Evolutionary conservation across 2,329 filamentous ascomycete genomes (phyloP), one percentile per base, ranked within the genome.

Genomic region (Penicillium sclerotiorum): DNA sequence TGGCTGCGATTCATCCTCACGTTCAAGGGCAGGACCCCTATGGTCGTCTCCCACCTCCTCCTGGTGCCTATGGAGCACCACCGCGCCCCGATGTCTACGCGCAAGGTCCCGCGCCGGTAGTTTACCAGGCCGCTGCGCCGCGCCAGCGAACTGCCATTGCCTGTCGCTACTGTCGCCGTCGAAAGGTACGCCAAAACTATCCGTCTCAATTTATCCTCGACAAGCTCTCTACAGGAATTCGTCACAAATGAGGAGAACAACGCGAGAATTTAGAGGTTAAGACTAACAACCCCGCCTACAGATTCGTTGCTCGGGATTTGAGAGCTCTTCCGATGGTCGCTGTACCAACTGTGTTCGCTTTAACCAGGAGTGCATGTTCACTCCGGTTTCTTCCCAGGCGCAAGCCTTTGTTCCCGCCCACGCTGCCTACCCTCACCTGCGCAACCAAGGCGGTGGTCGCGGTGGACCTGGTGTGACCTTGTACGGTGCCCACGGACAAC

Each of bases 291-390:
- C 36, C 11, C 21, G 6, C 12, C 21, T 9, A 17, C 15, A 89
- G 86, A 89, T 89, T 68, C 84, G 87, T 52, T 90, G 86, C 75
- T 89, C 86, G 4, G 87, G 86, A 22, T 90, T 89, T 66, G 86
- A 89, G 62, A 82, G 80, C 49, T 87, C 85, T 32, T 82, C 85
- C 32, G 84, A 89, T 68, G 87, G 87, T 52, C 82, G 85, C 52
- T 90, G 86, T 75, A 82, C 79, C 63, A 89, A 89, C 68, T 90
- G 86, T 66, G 78, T 85, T 56, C 79, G 86, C 40, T 90, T 89
- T 73, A 86, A 86, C 57, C 86, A 89, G 70, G 85, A 88, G 66
- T 90, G 87, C 72, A 83, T 90, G 70, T 90, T 90, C 70, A 89
- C 86, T 1, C 86, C 87, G 2, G 86, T 90, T 20, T 88, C 85